phyloP scores from a whole-genome alignment of 768 basidiomycete species.

The Cystobasidium tubakii region DNA sequence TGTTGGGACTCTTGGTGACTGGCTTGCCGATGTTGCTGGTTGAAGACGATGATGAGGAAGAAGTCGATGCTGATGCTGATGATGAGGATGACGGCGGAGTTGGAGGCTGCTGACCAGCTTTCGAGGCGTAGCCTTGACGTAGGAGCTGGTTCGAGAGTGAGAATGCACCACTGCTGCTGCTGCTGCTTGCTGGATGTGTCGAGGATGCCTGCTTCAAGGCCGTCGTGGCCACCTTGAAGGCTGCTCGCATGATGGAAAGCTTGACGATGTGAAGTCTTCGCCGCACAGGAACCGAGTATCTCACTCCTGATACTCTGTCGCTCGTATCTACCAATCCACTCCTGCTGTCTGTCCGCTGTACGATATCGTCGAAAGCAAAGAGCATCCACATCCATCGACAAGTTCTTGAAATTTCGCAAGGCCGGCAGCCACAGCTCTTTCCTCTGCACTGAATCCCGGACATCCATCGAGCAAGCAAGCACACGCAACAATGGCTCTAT shows the following conservation, averaged over 20 bases:
- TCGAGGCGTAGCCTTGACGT: not conserved
- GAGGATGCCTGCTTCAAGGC: not conserved
- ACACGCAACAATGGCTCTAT: constrained; percentile 10
- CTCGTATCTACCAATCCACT: too few species aligned
- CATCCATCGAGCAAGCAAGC: not conserved
- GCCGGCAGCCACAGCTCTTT: not conserved
- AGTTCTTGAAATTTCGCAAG: not conserved
- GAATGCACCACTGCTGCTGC: not conserved
- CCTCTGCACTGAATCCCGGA: not conserved
- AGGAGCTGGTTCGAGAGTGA: not conserved
- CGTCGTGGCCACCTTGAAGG: not conserved
- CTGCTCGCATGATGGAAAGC: not conserved
- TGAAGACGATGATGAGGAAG: constrained; percentile 5
- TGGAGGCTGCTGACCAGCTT: constrained; percentile 13
- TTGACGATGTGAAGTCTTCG: too few species aligned
- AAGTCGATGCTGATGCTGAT: constrained; percentile 13
- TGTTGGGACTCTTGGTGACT: constrained; percentile 9
- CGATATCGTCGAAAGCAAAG: not conserved
- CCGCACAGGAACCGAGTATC: too few species aligned
- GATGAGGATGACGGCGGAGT: constrained; percentile 6
- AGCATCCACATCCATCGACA: not conserved
- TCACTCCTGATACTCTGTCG: too few species aligned
- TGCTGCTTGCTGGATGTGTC: not conserved
- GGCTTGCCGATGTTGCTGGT: constrained; percentile 7
- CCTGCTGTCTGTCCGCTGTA: not conserved